A percentile compares a stretch with the other conserved stretches of the same genome.
These are phyloP conservation scores for Monocercomonoides exilis DNA, from an alignment of 78 protist species.

Conservation along the genomic window DNA sequence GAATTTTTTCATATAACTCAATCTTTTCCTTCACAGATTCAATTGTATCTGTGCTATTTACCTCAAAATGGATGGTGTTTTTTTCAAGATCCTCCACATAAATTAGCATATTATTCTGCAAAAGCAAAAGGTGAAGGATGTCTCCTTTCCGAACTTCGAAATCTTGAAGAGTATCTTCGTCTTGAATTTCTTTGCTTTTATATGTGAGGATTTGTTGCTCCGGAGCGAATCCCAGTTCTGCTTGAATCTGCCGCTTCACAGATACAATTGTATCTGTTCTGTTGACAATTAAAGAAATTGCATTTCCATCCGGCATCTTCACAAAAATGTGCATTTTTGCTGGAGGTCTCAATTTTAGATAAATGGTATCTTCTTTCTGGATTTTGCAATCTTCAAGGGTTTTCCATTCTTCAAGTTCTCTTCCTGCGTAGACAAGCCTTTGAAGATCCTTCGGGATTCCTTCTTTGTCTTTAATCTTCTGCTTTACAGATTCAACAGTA, in stretches of 20 bases:
- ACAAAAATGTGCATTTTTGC: too few relatives aligned
- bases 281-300: too few relatives aligned
- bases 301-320: too few relatives aligned
- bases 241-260: constrained; percentile 11
- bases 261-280: constrained; percentile 85
- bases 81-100: too few relatives aligned
- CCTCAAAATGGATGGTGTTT: too few relatives aligned
- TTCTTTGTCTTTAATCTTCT: constrained; percentile 6
- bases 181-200: not conserved
- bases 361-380: not conserved
- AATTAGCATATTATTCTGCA: too few relatives aligned
- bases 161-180: not conserved
- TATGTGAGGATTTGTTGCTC: not conserved
- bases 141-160: not conserved
- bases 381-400: constrained; percentile 10
- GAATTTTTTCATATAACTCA: not conserved
- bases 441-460: constrained; percentile 1
- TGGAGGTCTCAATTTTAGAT: too few relatives aligned
- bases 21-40: constrained; percentile 49
- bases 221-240: not conserved
- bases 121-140: not conserved
- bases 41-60: constrained; percentile 78
- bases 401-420: not conserved
- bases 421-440: constrained; percentile 14
- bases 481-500: not conserved